A percentile compares a stretch with the other conserved stretches of the same genome.
Conservation (phyloP, 331 rosid species). For the Telfairia occidentalis region DNA sequence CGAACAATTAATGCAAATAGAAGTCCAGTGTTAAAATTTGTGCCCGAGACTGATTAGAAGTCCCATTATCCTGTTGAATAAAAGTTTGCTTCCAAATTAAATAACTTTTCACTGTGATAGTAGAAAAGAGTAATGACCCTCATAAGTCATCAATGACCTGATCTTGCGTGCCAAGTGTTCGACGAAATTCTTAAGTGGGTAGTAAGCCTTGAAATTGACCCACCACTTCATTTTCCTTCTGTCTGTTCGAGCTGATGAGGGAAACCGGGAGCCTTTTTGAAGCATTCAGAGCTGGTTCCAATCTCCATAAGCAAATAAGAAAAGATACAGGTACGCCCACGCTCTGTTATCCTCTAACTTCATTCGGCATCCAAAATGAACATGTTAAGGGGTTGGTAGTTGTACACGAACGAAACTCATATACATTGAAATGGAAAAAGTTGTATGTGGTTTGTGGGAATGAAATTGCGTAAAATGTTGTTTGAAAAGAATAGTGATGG, state of each 20-base stretch:
- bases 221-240: not conserved
- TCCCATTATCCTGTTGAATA: not conserved
- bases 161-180: not conserved
- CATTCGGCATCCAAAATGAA: not conserved
- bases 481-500: not conserved
- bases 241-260: not conserved
- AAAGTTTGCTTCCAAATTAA: not conserved
- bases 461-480: too few species aligned
- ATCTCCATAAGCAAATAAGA: not conserved
- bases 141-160: not conserved
- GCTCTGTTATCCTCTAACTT: not conserved
- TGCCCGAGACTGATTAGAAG: not conserved
- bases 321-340: not conserved
- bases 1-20: not conserved
- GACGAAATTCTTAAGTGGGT: constrained; percentile 7
- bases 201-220: not conserved
- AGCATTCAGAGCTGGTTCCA: not conserved
- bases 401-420: not conserved
- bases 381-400: not conserved
- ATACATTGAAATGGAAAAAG: not conserved
- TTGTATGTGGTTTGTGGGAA: not conserved
- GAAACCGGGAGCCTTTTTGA: not conserved
- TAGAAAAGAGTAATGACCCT: not conserved
- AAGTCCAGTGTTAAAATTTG: not conserved
- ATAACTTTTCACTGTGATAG: not conserved